Percentiles rank a stretch among this genome's conserved stretches.
Conservation (phyloP, 1,284 basidiomycete genomes). For the Salmacisia buchloeana region DNA sequence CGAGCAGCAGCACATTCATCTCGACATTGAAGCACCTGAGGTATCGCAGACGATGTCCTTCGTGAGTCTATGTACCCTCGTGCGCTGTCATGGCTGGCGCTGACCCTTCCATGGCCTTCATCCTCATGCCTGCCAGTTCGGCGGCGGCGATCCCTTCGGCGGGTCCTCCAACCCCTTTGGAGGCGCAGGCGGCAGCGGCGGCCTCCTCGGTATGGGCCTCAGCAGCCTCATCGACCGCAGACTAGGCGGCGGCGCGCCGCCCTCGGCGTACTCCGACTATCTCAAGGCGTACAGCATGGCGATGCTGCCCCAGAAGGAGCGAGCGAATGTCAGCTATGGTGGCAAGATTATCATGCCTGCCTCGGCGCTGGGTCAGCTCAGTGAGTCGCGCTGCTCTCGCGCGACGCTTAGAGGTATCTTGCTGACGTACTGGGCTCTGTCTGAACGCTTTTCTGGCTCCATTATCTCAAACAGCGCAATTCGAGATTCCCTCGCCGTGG, state of each 20-base stretch:
- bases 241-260: conserved; percentile 9
- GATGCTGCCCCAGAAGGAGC: conserved; percentile 72
- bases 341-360: conserved; percentile 99
- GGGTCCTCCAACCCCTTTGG: not conserved
- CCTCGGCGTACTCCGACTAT: conserved; percentile 42
- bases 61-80: not conserved
- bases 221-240: not conserved
- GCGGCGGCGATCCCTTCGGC: not conserved
- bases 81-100: not conserved
- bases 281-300: conserved; percentile 70
- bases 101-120: not conserved
- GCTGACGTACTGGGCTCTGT: not conserved
- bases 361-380: conserved; percentile 82
- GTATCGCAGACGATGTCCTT: not conserved
- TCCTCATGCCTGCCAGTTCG: not conserved
- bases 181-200: not conserved
- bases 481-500: conserved; percentile 91
- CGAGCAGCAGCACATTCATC: no score
- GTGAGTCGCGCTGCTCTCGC: conserved; percentile 50
- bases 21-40: no score
- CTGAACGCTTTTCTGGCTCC: conserved; percentile 9
- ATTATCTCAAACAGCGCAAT: conserved; percentile 56
- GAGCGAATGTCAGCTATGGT: conserved; percentile 84
- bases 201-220: conserved; percentile 1
- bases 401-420: not conserved